These are phyloP conservation scores for Botryotinia narcissicola DNA, from an alignment of 2,329 filamentous ascomycete genomes.

Conservation along the genomic window DNA sequence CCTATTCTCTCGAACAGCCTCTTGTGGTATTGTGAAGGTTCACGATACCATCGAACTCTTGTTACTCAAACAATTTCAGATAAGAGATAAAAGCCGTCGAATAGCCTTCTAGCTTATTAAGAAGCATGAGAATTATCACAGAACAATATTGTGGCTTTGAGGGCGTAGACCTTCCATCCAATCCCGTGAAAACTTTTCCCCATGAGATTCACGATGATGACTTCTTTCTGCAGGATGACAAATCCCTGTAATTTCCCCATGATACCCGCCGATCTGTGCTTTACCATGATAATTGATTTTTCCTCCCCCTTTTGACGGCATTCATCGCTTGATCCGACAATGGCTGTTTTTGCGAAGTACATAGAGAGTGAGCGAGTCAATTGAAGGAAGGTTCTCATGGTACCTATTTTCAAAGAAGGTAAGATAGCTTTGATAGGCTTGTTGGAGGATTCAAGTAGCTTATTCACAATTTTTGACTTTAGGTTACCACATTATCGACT, in stretches of 20 bases:
- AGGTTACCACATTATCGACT: not conserved
- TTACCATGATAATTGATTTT: not conserved
- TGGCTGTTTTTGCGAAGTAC: not conserved
- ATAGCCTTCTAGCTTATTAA: too few relatives aligned
- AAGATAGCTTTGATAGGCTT: not conserved
- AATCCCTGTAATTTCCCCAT: not conserved
- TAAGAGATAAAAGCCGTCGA: too few relatives aligned
- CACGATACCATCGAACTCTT: not conserved
- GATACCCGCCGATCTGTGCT: not conserved
- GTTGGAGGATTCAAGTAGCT: not conserved
- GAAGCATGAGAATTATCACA: not conserved
- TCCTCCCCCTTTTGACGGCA: not conserved
- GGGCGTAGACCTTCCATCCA: not conserved
- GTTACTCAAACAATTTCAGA: not conserved
- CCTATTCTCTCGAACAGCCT: not conserved
- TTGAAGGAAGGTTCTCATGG: not conserved
- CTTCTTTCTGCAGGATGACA: not conserved
- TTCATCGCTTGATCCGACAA: not conserved
- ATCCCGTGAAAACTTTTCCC: not conserved
- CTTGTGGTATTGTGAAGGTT: not conserved
- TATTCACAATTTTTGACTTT: not conserved
- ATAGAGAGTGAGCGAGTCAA: not conserved
- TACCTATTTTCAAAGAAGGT: not conserved
- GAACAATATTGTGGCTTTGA: not conserved
- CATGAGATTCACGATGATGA: not conserved